Percentiles rank a stretch among this genome's conserved stretches.
These are phyloP conservation scores for Cryptosporidium parvum DNA, from an alignment of 169 alveolate species.

Conservation along the genomic window DNA sequence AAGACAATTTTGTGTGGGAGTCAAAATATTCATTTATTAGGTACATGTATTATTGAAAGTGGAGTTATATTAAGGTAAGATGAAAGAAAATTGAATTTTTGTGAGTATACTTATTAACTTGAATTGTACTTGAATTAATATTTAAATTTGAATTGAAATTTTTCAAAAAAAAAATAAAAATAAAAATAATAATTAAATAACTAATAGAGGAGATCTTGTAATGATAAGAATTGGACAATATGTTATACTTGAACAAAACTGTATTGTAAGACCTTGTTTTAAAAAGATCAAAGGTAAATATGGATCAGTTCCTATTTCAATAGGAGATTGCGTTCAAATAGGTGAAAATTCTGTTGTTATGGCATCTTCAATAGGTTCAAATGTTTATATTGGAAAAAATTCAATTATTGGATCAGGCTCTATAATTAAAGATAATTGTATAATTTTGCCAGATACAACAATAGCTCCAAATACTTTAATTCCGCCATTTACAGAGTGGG, in stretches of 20 bases:
- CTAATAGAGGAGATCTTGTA: slow-evolving; percentile 85
- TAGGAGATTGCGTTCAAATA: slow-evolving; percentile 86
- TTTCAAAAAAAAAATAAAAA: too few relatives aligned
- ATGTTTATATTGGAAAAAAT: slow-evolving; percentile 86
- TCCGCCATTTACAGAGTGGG: slow-evolving; percentile 87
- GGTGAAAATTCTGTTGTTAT: slow-evolving; percentile 84
- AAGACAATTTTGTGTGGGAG: slow-evolving; percentile 78
- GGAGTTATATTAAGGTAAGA: slow-evolving; percentile 73
- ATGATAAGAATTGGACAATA: slow-evolving; percentile 82
- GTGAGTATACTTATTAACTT: background rate
- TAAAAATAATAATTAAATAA: background rate
- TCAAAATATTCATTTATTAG: slow-evolving; percentile 78
- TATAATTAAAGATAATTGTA: slow-evolving; percentile 83
- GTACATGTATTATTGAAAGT: slow-evolving; percentile 71
- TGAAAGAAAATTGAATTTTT: background rate
- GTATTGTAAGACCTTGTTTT: slow-evolving; percentile 83
- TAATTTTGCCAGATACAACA: slow-evolving; percentile 83
- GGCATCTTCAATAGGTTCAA: slow-evolving; percentile 85
- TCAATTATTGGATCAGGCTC: slow-evolving; percentile 86
- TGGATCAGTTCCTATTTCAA: slow-evolving; percentile 78
- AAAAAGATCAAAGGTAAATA: slow-evolving; percentile 70
- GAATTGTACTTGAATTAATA: background rate
- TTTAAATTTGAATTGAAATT: too few relatives aligned
- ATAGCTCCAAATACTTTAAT: slow-evolving; percentile 87
- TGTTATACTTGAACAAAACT: slow-evolving; percentile 81